Evolutionary conservation across 2,329 filamentous ascomycete genomes (phyloP).

Genomic region (Scleromitrula shiraiana): DNA sequence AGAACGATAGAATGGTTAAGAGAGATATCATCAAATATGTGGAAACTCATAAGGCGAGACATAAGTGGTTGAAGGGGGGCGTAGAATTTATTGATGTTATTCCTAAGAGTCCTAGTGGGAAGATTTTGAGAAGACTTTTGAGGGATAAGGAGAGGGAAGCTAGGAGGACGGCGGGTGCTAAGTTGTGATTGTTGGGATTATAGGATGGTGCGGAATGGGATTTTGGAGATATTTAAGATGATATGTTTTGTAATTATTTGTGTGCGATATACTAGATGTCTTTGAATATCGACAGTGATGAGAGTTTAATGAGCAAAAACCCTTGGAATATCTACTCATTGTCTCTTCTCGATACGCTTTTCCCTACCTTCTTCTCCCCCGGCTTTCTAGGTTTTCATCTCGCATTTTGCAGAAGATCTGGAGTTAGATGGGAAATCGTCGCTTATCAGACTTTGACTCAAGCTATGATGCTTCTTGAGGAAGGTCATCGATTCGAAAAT

Average conservation of each 20-base stretch:
- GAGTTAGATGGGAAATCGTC: too few species aligned
- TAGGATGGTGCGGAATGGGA: not conserved
- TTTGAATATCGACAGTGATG: too few species aligned
- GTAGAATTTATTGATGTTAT: slow-evolving; percentile 58
- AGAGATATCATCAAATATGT: slow-evolving; percentile 52
- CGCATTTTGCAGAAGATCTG: too few species aligned
- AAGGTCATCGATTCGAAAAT: not conserved
- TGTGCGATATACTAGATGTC: too few species aligned
- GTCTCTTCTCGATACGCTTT: too few species aligned
- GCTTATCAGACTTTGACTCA: too few species aligned
- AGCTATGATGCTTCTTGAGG: not conserved
- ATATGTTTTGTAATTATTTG: too few species aligned
- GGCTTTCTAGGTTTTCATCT: too few species aligned
- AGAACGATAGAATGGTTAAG: slow-evolving; percentile 41
- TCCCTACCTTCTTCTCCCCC: too few species aligned
- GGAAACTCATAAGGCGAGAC: slow-evolving; percentile 56
- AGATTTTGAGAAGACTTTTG: slow-evolving; percentile 62
- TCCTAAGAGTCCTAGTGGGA: slow-evolving; percentile 67
- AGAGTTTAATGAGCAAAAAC: too few species aligned
- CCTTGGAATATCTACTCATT: too few species aligned
- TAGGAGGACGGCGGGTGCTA: slow-evolving; percentile 55
- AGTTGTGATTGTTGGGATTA: slow-evolving; percentile 44
- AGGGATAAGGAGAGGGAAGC: slow-evolving; percentile 67
- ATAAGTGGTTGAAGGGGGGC: slow-evolving; percentile 59
- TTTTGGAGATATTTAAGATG: too few species aligned